phyloP scores from a whole-genome alignment of 2,329 filamentous ascomycete species.

The Aspergillus alliaceus region DNA sequence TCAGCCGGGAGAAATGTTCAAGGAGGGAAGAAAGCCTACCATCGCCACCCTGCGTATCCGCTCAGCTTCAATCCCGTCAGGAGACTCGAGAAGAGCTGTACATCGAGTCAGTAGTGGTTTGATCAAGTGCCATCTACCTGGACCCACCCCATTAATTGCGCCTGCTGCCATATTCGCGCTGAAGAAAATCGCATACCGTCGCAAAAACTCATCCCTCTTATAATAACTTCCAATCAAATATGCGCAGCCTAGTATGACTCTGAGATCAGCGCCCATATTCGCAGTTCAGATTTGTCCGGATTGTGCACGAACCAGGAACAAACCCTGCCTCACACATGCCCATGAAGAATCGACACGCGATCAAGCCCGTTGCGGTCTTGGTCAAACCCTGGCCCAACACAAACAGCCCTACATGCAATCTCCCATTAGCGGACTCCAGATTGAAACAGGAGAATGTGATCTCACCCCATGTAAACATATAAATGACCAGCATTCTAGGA shows the following conservation, averaged over 20 bases:
- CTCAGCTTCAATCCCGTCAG: conserved; percentile 12
- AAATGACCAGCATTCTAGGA: conserved; percentile 15
- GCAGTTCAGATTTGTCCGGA: neutral
- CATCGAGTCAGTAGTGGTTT: neutral
- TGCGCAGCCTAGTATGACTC: conserved; percentile 3
- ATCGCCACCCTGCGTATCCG: conserved; percentile 16
- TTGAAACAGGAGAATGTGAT: no score
- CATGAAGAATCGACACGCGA: conserved; percentile 16
- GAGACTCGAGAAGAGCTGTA: conserved; percentile 10
- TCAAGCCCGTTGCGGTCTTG: conserved; percentile 10
- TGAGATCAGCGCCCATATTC: neutral
- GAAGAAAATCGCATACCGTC: conserved; percentile 15
- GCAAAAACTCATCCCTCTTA: conserved; percentile 15
- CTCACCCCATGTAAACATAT: conserved; percentile 17
- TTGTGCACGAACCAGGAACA: conserved; percentile 10
- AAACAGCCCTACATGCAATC: conserved; percentile 6
- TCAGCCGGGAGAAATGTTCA: neutral
- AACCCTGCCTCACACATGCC: conserved; percentile 17
- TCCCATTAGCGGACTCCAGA: neutral
- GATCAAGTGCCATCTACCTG: neutral
- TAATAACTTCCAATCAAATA: conserved; percentile 19
- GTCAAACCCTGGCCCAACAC: conserved; percentile 16
- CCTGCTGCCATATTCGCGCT: conserved; percentile 17
- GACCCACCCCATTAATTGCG: conserved; percentile 13
- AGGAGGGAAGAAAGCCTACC: neutral